phyloP scores from a whole-genome alignment of 2,329 filamentous ascomycete genomes.

The Ceratocystis variospora region DNA sequence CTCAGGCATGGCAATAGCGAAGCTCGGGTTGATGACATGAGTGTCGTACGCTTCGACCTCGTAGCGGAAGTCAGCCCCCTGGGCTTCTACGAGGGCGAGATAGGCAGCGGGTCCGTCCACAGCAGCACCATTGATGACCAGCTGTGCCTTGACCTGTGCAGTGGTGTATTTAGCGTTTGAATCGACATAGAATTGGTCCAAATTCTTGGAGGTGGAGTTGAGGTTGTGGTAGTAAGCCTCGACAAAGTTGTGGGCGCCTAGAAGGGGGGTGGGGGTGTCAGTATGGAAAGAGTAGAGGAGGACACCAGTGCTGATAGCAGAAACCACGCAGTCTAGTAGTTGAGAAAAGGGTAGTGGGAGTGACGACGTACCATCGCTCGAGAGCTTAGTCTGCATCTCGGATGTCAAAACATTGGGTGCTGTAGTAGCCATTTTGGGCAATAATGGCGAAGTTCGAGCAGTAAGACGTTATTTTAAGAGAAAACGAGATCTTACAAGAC shows the following conservation, averaged over 20 bases:
- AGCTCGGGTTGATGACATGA: slow-evolving; percentile 61
- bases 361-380: slow-evolving; percentile 18
- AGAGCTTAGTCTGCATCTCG: slow-evolving; percentile 19
- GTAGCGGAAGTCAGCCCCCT: slow-evolving; percentile 47
- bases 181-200: slow-evolving; percentile 57
- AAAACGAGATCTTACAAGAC: too few species aligned
- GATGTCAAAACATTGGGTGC: slow-evolving; percentile 16
- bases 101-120: slow-evolving; percentile 50
- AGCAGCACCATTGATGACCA: slow-evolving; percentile 66
- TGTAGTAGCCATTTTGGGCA: slow-evolving; percentile 12
- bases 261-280: not conserved
- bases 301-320: too few species aligned
- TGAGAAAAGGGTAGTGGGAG: too few species aligned
- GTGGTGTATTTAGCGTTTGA: slow-evolving; percentile 16
- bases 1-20: slow-evolving; percentile 42
- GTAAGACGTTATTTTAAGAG: too few species aligned
- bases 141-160: slow-evolving; percentile 42
- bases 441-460: not conserved
- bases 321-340: too few species aligned
- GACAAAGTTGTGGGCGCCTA: slow-evolving; percentile 20
- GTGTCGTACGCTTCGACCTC: slow-evolving; percentile 65
- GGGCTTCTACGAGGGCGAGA: slow-evolving; percentile 51
- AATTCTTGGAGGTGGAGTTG: slow-evolving; percentile 41
- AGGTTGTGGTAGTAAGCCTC: slow-evolving; percentile 57
- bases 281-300: not conserved